A percentile compares a stretch with the other conserved stretches of the same genome.
These are phyloP conservation scores for Macadamia tetraphylla DNA, from an alignment of 164 flowering plant species.

Conservation along the genomic window DNA sequence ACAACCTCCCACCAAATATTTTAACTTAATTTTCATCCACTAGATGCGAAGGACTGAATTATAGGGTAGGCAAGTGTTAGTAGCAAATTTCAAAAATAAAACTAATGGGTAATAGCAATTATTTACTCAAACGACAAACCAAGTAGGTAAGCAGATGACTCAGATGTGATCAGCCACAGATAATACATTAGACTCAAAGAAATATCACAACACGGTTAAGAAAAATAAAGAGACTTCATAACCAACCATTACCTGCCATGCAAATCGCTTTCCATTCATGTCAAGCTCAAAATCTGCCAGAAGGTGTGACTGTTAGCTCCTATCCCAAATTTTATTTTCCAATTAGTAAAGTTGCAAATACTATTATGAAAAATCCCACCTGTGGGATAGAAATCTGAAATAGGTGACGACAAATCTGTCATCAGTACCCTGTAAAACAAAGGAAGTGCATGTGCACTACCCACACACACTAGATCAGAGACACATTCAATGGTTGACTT, in stretches of 20 bases:
- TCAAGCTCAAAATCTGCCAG: constrained; percentile 55
- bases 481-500: background rate
- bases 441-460: constrained; percentile 65
- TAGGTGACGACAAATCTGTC: constrained; percentile 48
- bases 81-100: no score
- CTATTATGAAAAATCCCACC: constrained; percentile 22
- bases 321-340: background rate
- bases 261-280: constrained; percentile 42
- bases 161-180: no score
- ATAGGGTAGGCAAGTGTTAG: no score
- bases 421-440: constrained; percentile 39
- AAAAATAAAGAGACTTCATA: background rate
- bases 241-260: constrained; percentile 49
- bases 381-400: constrained; percentile 52
- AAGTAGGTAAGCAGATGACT: no score
- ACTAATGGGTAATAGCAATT: no score
- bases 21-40: no score
- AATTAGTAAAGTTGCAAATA: background rate
- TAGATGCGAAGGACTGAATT: no score
- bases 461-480: constrained; percentile 6
- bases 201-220: no score
- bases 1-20: no score
- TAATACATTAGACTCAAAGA: no score
- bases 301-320: constrained; percentile 1
- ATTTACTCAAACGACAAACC: no score